Evolutionary conservation across 768 basidiomycete species (phyloP), one percentile per base, ranked within the genome.

Genomic region (Lentinula sp.): DNA sequence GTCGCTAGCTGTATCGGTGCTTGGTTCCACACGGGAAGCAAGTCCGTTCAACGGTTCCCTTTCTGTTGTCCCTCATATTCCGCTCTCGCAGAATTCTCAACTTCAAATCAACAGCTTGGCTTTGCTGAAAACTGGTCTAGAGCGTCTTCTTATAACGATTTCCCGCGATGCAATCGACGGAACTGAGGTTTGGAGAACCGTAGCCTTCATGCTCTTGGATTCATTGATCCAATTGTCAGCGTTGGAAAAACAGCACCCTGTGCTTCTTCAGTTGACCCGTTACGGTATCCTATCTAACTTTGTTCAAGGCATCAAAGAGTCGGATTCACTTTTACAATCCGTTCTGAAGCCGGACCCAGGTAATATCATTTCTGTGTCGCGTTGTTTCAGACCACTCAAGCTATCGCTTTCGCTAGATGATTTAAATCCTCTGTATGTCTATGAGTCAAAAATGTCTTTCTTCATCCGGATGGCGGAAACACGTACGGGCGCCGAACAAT

Each of bases 171-270:
- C 94, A 1, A 90, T 93, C 58, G 95, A 97, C 64, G 95, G 95
- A 6, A 87, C 91, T 16, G 95, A 98, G 72, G 92, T 98, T 2
- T 98, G 96, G 96, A 93, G 93, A 74, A 95, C 95, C 2, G 85
- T 98, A 15, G 92, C 95, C 8, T 98, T 95, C 70, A 90, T 95
- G 79, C 77, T 94, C 2, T 78, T 98, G 46, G 93, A 95, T 66
- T 86, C 90, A 0, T 79, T 95, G 7, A 81, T 90, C 16, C 83
- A 89, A 48, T 75, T 95, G 0, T 90, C 86, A 42, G 82, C 82
- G 32, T 72, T 76, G 52, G 89, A 93, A 64, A 88, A 85, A 72
- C 87, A 88, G 52, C 81, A 89, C 58, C 67, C 77, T 10, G 77
- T 91, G 20, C 71, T 91, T 49, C 70, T 77, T 9, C 73, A 82